These are phyloP conservation scores for Annulohypoxylon maeteangense DNA, from an alignment of 495 filamentous ascomycete genomes.

Conservation along the genomic window DNA sequence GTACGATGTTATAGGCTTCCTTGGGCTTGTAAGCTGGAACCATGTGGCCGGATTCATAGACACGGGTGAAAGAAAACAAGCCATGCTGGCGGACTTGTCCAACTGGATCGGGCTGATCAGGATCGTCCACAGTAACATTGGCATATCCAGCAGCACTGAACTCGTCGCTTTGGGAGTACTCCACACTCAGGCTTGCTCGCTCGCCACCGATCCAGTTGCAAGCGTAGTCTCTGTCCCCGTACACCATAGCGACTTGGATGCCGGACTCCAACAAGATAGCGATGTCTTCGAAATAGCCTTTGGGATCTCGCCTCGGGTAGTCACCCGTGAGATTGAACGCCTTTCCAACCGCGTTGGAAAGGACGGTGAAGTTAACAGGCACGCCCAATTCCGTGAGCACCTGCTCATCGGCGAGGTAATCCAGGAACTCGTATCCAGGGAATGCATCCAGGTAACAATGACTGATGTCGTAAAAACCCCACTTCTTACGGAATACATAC, in stretches of 20 bases:
- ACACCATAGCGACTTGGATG: slow-evolving; percentile 73
- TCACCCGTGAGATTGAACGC: slow-evolving; percentile 67
- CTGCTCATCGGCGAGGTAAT: slow-evolving; percentile 67
- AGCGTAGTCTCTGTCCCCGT: slow-evolving; percentile 68
- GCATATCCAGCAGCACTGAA: slow-evolving; percentile 65
- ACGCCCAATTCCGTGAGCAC: slow-evolving; percentile 71
- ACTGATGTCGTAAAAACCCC: slow-evolving; percentile 68
- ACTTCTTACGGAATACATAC: slow-evolving; percentile 47
- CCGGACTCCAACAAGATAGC: slow-evolving; percentile 61
- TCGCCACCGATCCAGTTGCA: slow-evolving; percentile 73
- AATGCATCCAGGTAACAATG: slow-evolving; percentile 65
- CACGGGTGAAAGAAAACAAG: slow-evolving; percentile 68
- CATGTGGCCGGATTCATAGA: slow-evolving; percentile 71
- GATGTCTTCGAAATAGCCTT: slow-evolving; percentile 57
- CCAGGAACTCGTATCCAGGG: slow-evolving; percentile 67
- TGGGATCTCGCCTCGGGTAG: slow-evolving; percentile 55
- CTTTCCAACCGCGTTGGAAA: slow-evolving; percentile 57
- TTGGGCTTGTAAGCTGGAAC: slow-evolving; percentile 61
- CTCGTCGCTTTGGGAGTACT: slow-evolving; percentile 45
- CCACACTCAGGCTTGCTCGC: slow-evolving; percentile 57
- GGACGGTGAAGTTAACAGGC: slow-evolving; percentile 72
- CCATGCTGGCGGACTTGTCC: slow-evolving; percentile 68
- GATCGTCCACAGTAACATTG: slow-evolving; percentile 56
- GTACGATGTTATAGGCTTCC: slow-evolving; percentile 55
- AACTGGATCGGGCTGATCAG: slow-evolving; percentile 57